Percentiles rank a stretch among this genome's conserved stretches.
Evolutionary conservation across 1,139 yeast genomes (phyloP).

Genomic region (Magnusiomyces magnusii): DNA sequence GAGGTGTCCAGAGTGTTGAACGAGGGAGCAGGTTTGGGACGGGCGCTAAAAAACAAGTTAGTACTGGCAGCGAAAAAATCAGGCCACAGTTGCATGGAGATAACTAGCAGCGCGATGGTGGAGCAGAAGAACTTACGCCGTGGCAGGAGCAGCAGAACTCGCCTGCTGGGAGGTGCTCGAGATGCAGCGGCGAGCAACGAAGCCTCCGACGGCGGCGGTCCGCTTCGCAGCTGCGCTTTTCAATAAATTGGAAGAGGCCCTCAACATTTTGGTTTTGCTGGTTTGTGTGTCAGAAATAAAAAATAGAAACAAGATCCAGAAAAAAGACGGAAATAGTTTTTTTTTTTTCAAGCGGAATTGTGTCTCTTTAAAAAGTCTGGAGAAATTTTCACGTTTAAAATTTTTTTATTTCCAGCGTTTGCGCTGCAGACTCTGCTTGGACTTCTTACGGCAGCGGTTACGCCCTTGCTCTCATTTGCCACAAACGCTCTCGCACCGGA

Average conservation of each 20-base stretch:
- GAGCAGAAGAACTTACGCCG: slow-evolving; percentile 9
- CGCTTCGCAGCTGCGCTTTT: slow-evolving; percentile 10
- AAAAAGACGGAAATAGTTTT: no score
- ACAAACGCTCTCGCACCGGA: no score
- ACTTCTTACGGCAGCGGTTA: no score
- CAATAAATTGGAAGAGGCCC: slow-evolving; percentile 9
- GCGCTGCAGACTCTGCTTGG: no score
- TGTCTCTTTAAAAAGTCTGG: not conserved
- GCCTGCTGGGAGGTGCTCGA: slow-evolving; percentile 11
- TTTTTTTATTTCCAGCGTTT: no score
- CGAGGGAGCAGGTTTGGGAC: slow-evolving; percentile 50
- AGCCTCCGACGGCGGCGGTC: slow-evolving; percentile 5
- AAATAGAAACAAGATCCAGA: not conserved
- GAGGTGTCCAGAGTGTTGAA: slow-evolving; percentile 32
- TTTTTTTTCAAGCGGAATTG: not conserved
- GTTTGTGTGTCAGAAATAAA: not conserved
- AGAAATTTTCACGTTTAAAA: not conserved
- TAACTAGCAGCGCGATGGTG: no score
- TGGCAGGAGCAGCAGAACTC: slow-evolving; percentile 13
- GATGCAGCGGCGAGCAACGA: slow-evolving; percentile 7
- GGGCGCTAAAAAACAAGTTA: slow-evolving; percentile 14
- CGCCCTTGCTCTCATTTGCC: no score
- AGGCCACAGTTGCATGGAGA: no score
- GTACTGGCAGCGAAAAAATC: not conserved
- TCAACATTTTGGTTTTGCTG: slow-evolving; percentile 8